phyloP scores from a whole-genome alignment of 345 rosid genomes.

The Arabidopsis suecica region DNA sequence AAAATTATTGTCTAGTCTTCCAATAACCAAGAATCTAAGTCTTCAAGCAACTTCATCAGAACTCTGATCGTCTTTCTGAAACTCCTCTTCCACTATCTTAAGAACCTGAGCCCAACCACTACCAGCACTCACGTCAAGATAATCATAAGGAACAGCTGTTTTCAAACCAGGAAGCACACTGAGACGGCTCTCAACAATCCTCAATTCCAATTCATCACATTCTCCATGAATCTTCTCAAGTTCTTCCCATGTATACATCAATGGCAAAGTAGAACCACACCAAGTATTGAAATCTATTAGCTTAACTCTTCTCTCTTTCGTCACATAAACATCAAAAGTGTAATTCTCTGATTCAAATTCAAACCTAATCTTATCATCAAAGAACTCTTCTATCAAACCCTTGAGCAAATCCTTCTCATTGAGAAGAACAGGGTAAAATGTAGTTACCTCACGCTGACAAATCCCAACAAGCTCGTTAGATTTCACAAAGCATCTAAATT shows the following conservation, averaged over 20 bases:
- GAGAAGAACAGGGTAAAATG: conserved; percentile 66
- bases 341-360: conserved; percentile 65
- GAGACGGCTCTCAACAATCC: conserved; percentile 70
- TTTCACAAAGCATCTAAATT: conserved; percentile 76
- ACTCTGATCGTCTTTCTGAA: conserved; percentile 44
- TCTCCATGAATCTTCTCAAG: conserved; percentile 52
- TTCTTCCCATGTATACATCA: conserved; percentile 81
- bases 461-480: conserved; percentile 63
- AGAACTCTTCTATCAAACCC: conserved; percentile 56
- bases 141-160: conserved; percentile 75
- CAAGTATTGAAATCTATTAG: conserved; percentile 85
- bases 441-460: conserved; percentile 79
- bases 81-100: conserved; percentile 61
- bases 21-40: background rate
- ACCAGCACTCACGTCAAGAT: conserved; percentile 64
- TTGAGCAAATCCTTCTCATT: conserved; percentile 51
- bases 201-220: conserved; percentile 49
- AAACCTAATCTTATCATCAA: conserved; percentile 46
- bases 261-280: conserved; percentile 78
- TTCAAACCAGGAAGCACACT: conserved; percentile 68
- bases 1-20: background rate
- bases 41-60: conserved; percentile 45
- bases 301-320: conserved; percentile 56
- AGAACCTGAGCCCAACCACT: conserved; percentile 87
- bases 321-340: conserved; percentile 75